phyloP scores from a whole-genome alignment of 345 rosid species.

The Euphorbia tirucalli region DNA sequence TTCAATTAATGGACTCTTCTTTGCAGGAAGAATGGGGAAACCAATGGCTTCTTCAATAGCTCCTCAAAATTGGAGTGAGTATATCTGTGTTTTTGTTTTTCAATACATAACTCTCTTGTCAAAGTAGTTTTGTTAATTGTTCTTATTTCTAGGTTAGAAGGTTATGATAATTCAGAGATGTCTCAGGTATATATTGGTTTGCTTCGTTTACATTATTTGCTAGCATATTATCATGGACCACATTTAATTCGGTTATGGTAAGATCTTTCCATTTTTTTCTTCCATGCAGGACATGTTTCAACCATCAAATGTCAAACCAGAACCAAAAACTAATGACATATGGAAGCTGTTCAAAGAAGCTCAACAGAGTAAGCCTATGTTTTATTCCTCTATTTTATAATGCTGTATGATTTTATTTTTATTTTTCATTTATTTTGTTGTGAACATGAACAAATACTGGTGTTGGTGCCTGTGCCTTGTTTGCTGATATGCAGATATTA shows the following conservation, averaged over 20 bases:
- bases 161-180: slow-evolving; percentile 30
- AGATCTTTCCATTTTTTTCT: slow-evolving; percentile 8
- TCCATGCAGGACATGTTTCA: slow-evolving; percentile 34
- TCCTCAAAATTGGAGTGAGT: slow-evolving; percentile 38
- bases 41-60: slow-evolving; percentile 28
- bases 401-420: not conserved
- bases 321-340: slow-evolving; percentile 41
- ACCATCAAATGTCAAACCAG: slow-evolving; percentile 32
- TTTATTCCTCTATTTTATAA: slow-evolving; percentile 2
- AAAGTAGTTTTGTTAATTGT: not conserved
- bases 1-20: not conserved
- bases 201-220: not conserved
- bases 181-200: slow-evolving; percentile 35
- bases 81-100: not conserved
- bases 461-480: not conserved
- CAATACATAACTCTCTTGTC: not conserved
- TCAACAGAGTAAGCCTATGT: slow-evolving; percentile 49
- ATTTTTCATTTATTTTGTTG: not conserved
- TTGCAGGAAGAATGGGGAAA: slow-evolving; percentile 43
- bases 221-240: not conserved
- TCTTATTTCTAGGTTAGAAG: slow-evolving; percentile 39
- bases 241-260: not conserved
- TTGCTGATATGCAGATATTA: slow-evolving; percentile 44
- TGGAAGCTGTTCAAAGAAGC: slow-evolving; percentile 75
- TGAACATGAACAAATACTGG: not conserved